Evolutionary conservation across 176 grass and related monocot genomes (phyloP).

Genomic region (Saccharum officinarum): DNA sequence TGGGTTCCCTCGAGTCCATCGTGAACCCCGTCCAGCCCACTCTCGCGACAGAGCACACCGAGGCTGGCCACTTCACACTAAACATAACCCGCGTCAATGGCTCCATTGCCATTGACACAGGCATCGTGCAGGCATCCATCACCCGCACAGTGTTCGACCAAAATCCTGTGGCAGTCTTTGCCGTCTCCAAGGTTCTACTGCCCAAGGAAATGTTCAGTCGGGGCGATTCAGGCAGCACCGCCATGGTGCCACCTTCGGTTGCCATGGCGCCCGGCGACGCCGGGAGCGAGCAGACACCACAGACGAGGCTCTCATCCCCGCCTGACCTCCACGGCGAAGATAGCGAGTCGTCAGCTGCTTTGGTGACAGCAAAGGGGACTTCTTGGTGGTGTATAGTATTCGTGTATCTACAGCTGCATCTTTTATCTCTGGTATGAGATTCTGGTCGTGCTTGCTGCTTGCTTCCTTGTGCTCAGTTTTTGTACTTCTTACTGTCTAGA

Average conservation of each 20-base stretch:
- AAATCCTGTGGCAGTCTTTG: constrained; percentile 89
- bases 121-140: constrained; percentile 89
- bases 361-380: not conserved
- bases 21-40: constrained; percentile 99
- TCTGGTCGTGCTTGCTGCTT: constrained; percentile 39
- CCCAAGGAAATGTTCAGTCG: constrained; percentile 80
- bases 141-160: constrained; percentile 96
- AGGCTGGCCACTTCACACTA: constrained; percentile 82
- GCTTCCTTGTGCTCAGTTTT: constrained; percentile 41
- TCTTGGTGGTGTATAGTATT: constrained; percentile 61
- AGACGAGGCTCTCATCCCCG: constrained; percentile 61
- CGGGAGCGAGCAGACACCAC: constrained; percentile 38
- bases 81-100: constrained; percentile 97
- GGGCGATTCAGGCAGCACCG: not conserved
- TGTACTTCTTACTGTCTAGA: constrained; percentile 35
- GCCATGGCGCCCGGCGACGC: not conserved
- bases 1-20: constrained; percentile 92
- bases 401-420: constrained; percentile 46
- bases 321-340: constrained; percentile 30
- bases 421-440: constrained; percentile 75
- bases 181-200: constrained; percentile 85
- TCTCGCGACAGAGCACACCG: constrained; percentile 74
- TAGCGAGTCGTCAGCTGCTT: constrained; percentile 33
- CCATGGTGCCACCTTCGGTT: not conserved
- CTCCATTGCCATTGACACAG: constrained; percentile 91